Evolutionary conservation across 2,329 filamentous ascomycete genomes (phyloP).

Genomic region (Alternaria dauci): DNA sequence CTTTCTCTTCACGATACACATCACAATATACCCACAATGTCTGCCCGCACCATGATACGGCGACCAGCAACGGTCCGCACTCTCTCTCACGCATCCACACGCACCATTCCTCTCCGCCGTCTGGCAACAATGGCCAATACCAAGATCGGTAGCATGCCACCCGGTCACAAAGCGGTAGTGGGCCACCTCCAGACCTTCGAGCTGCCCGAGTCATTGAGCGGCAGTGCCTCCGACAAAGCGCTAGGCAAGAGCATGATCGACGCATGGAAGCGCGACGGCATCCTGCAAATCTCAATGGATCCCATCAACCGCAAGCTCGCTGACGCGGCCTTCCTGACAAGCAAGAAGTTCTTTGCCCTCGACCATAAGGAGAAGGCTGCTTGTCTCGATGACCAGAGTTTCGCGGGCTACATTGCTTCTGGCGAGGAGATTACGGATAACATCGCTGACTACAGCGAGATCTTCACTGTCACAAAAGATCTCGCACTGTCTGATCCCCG

Average conservation of each 20-base stretch:
- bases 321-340: slow-evolving; percentile 13
- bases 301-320: slow-evolving; percentile 20
- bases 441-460: slow-evolving; percentile 62
- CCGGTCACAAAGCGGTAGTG: slow-evolving; percentile 9
- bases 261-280: slow-evolving; percentile 17
- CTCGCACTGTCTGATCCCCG: slow-evolving; percentile 51
- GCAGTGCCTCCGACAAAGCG: slow-evolving; percentile 13
- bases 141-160: slow-evolving; percentile 10
- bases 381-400: slow-evolving; percentile 58
- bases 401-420: slow-evolving; percentile 60
- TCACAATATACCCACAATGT: slow-evolving; percentile 1
- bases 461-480: slow-evolving; percentile 63
- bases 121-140: slow-evolving; percentile 3
- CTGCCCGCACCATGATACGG: slow-evolving; percentile 5
- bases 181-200: slow-evolving; percentile 16
- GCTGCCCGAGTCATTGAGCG: slow-evolving; percentile 10
- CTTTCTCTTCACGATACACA: neutral
- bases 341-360: slow-evolving; percentile 15
- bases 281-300: slow-evolving; percentile 18
- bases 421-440: slow-evolving; percentile 55
- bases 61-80: neutral
- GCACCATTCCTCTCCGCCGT: neutral
- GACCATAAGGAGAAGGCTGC: slow-evolving; percentile 48
- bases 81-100: neutral
- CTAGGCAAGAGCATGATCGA: slow-evolving; percentile 19